Base-by-base conservation (phyloP, 805 yeast species). In the Ascoidea rubescens region DNA sequence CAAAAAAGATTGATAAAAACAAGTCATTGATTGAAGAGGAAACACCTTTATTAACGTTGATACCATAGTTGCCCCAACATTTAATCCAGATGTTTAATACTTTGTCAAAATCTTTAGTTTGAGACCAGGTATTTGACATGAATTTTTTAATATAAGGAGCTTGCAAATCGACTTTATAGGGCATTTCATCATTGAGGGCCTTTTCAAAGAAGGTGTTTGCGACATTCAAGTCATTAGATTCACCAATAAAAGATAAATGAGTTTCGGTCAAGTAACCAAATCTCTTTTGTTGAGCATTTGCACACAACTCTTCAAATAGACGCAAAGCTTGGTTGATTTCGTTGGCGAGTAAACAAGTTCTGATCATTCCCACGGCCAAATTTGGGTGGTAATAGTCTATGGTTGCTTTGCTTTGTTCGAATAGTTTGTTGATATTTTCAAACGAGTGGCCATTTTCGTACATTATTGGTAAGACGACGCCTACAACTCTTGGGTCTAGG, bases 191-290 rank as follows among this genome's bases (percentile, higher is more conserved):
- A 55, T 75, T 71, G 50, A 85, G 71, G 4, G 87, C 91, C 64
- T 82, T 84, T 58, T 80, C 81, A 64, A 83, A 86, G 60, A 87
- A 87, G 46, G 79, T 76, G 61, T 78, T 79, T 4, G 95, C 87
- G 48, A 87, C 81, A 46, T 71, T 71, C 52, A 84, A 72, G 62
- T 87, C 89, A 61, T 77, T 78, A 64, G 88, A 83, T 57, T 78
- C 79, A 48, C 95, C 93, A 62, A 87, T 82, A 59, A 87, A 87
- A 3, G 83, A 73, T 55, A 85, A 71, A 68, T 87, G 95, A 48
- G 87, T 82, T 66, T 83, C 86, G 42, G 84, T 75, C 65, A 84
- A 69, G 37, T 82, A 75, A 50, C 80, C 73, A 59, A 71, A 67
- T 64, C 69, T 71, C 45, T 55, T 52, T 46, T 64, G 67, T 48